These are phyloP conservation scores for Caloboletus firmus DNA, from an alignment of 1,284 basidiomycete species.

Conservation along the genomic window DNA sequence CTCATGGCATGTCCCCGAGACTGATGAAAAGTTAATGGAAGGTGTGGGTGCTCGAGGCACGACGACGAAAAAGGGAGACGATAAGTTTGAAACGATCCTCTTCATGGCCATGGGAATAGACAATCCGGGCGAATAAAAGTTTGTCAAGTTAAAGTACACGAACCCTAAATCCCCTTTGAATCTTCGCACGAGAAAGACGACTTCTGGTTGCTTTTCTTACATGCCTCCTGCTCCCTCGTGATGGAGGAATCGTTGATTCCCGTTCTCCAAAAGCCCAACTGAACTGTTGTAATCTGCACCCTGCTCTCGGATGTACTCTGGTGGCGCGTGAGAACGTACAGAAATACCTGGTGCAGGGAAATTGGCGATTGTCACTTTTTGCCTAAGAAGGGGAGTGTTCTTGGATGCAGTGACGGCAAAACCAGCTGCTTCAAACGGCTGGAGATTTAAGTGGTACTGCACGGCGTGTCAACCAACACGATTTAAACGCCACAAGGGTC, in stretches of 20 bases:
- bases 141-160: neutral
- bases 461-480: neutral
- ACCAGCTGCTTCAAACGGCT: constrained; percentile 46
- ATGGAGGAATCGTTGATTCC: constrained; percentile 52
- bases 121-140: constrained; percentile 3
- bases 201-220: neutral
- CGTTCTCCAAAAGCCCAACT: constrained; percentile 54
- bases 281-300: constrained; percentile 52
- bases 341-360: constrained; percentile 43
- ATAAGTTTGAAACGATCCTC: constrained; percentile 68
- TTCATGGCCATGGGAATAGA: constrained; percentile 50
- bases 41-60: constrained; percentile 54
- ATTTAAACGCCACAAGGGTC: neutral
- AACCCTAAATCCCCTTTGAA: neutral
- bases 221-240: constrained; percentile 20
- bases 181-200: neutral
- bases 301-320: constrained; percentile 47
- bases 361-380: constrained; percentile 45
- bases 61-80: constrained; percentile 49
- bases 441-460: constrained; percentile 51
- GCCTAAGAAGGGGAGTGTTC: constrained; percentile 39
- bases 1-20: constrained; percentile 51
- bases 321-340: constrained; percentile 52
- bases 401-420: constrained; percentile 37
- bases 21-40: constrained; percentile 53